Base-by-base conservation (phyloP, 169 alveolate species). In the Cryptosporidium ryanae region DNA sequence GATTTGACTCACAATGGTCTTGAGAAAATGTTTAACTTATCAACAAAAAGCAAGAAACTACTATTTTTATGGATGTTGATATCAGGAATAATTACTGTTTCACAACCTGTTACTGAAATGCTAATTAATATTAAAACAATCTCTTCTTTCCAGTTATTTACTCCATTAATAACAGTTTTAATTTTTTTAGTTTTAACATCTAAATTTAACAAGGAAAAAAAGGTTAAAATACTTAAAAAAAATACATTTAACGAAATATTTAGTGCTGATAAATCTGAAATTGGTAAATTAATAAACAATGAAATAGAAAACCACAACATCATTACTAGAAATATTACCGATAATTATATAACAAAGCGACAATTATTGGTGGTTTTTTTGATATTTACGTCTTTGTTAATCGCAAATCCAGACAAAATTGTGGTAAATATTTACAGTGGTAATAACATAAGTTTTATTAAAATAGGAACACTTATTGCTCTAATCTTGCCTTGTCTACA, bases 21-120 rank as follows among this genome's bases (percentile, higher is more conserved):
- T 61, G 25, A 15, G 5, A 61, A 61, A 18, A 6, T n/a, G 13
- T 5, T 61, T 10, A 49, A 32, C 52, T 31, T 68, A 17, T 68
- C 83, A 7, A 25, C 18, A 10, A 59, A 76, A 31, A 43, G 34
- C 6, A 76, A 38, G 1, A 18, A 55, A 59, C 25, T 65, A 6
- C 63, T 76, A 17, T 13, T 59, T 38, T 32, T 76, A 8, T 76
- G 87, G 87, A 76, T 76, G 87, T 25, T 55, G 2, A 76, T 76
- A 38, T 76, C 87, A 10, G 63, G 87, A 57, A 29, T 76, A 46
- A n/a, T 61, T 10, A 59, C 71, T 17, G 63, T 76, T 44, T 76
- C 71, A 15, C 87, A 76, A 32, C 76, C 71, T 4, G 15, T 76
- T 18, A 59, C 63, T 4, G 71, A 76, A 18, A 38, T 18, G 52